These are phyloP conservation scores for Daedalea quercina DNA, from an alignment of 768 basidiomycete genomes.

Conservation along the genomic window DNA sequence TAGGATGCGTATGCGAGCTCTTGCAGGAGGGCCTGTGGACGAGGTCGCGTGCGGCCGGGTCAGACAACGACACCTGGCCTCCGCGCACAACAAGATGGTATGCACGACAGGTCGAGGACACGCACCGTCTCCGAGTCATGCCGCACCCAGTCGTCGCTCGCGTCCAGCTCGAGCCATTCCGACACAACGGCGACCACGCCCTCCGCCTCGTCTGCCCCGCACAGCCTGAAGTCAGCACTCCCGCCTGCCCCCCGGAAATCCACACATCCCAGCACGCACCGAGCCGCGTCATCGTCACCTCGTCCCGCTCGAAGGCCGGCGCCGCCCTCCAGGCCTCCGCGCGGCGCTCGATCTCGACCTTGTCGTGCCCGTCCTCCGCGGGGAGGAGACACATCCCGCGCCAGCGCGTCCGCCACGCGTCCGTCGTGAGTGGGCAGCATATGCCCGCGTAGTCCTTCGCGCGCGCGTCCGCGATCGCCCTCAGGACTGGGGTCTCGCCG, in stretches of 20 bases:
- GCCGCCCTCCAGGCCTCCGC: constrained; percentile 87
- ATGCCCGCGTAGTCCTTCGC: constrained; percentile 68
- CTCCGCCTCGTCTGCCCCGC: constrained; percentile 62
- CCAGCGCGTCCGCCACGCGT: constrained; percentile 86
- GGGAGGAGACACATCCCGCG: constrained; percentile 77
- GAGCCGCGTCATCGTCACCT: constrained; percentile 86
- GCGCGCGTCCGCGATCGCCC: constrained; percentile 43
- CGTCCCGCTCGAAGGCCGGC: constrained; percentile 72
- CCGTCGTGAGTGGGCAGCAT: constrained; percentile 85
- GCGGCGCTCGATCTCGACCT: constrained; percentile 42
- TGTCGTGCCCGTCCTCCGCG: constrained; percentile 31
- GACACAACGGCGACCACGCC: constrained; percentile 72
- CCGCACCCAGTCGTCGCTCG: constrained; percentile 86
- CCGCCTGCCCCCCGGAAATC: neutral
- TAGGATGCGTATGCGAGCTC: constrained; percentile 92
- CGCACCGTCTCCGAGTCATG: constrained; percentile 93
- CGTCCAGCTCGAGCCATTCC: constrained; percentile 95
- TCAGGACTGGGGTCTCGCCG: constrained; percentile 41
- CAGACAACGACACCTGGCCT: neutral
- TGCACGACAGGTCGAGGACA: constrained; percentile 15
- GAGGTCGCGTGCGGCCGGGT: neutral
- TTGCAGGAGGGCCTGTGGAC: constrained; percentile 75
- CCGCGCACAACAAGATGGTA: neutral
- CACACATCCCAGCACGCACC: constrained; percentile 42
- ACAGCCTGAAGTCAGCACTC: neutral